phyloP scores from a whole-genome alignment of 352 stramenopile species.

The Thraustochytrium sp. region DNA sequence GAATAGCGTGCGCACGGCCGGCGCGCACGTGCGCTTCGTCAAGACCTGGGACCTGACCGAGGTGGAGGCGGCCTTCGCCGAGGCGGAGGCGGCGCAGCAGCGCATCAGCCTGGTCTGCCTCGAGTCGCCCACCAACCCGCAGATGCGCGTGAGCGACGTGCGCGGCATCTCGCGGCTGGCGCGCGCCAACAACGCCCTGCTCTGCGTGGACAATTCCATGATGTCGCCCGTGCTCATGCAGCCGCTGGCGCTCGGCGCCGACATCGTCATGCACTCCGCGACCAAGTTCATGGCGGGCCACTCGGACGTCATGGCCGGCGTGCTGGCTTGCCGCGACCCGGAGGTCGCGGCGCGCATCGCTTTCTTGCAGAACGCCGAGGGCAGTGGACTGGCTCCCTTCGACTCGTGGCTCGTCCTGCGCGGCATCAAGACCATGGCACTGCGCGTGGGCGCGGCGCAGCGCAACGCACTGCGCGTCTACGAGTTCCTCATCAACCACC shows the following conservation, averaged over 20 bases:
- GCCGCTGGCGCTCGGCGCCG: constrained; percentile 69
- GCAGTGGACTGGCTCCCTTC: constrained; percentile 72
- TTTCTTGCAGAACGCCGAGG: constrained; percentile 78
- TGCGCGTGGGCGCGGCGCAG: constrained; percentile 68
- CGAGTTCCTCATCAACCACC: constrained; percentile 49
- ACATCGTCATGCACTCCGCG: constrained; percentile 76
- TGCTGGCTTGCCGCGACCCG: constrained; percentile 64
- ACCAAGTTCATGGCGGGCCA: constrained; percentile 82
- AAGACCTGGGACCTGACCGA: constrained; percentile 59
- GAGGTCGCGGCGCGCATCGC: constrained; percentile 58
- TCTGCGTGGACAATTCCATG: constrained; percentile 81
- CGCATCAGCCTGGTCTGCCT: constrained; percentile 80
- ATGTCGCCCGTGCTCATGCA: constrained; percentile 78
- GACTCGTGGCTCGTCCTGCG: constrained; percentile 72
- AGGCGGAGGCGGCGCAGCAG: neutral
- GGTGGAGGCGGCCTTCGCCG: neutral
- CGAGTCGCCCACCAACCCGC: constrained; percentile 80
- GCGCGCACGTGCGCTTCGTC: constrained; percentile 69
- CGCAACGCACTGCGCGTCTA: constrained; percentile 7
- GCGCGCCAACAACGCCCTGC: constrained; percentile 54
- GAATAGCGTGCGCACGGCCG: constrained; percentile 65
- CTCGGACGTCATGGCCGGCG: constrained; percentile 76
- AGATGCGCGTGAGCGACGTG: constrained; percentile 79
- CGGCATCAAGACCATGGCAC: constrained; percentile 75
- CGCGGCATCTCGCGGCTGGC: constrained; percentile 58